These are phyloP conservation scores for Cavenderia fasciculata DNA, from an alignment of 78 protist genomes.

Conservation along the genomic window DNA sequence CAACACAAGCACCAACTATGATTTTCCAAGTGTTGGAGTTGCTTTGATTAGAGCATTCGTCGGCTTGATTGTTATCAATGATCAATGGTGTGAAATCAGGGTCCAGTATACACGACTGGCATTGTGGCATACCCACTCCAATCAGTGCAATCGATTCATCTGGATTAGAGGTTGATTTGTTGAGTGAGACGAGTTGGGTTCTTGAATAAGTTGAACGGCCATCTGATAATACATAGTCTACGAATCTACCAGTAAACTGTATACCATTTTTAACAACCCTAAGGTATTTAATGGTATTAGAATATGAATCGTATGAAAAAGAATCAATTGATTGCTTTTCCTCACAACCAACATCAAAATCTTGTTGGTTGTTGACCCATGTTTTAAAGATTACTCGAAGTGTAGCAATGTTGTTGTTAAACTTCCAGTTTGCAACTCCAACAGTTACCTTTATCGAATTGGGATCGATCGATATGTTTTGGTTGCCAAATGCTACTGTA, in stretches of 20 bases:
- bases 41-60: not conserved
- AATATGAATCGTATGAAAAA: not conserved
- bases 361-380: not conserved
- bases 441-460: not conserved
- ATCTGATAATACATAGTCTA: not conserved
- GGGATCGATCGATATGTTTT: not conserved
- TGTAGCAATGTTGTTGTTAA: not conserved
- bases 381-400: not conserved
- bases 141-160: not conserved
- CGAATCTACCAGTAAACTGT: not conserved
- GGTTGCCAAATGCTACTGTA: not conserved
- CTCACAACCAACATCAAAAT: not conserved
- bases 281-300: not conserved
- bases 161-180: not conserved
- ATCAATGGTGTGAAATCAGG: conserved; percentile 1
- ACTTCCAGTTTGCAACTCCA: not conserved
- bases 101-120: not conserved
- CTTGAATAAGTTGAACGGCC: not conserved
- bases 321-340: not conserved
- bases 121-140: not conserved
- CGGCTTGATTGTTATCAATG: not conserved
- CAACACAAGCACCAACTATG: not conserved
- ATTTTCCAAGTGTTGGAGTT: not conserved
- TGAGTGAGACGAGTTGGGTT: not conserved
- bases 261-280: not conserved